phyloP scores from a whole-genome alignment of 257 asterid genomes.

The Oldenlandia corymbosa region DNA sequence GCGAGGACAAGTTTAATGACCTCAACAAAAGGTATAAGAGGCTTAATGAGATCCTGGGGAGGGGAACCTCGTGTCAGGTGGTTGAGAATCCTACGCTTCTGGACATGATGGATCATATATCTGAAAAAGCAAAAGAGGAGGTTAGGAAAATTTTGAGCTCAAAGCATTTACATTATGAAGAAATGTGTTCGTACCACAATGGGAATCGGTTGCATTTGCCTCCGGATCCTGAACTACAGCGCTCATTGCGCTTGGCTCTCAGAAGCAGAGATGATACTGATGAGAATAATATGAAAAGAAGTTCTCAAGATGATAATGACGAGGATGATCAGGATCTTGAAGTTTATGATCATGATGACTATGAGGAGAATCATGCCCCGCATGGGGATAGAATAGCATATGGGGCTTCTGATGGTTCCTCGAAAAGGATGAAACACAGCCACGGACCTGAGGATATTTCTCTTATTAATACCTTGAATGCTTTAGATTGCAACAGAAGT shows the following conservation, averaged over 20 bases:
- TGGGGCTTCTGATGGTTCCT: slow-evolving; percentile 19
- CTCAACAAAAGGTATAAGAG: slow-evolving; percentile 84
- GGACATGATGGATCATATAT: slow-evolving; percentile 58
- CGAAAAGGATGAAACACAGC: slow-evolving; percentile 26
- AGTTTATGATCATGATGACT: slow-evolving; percentile 40
- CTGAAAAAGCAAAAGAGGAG: slow-evolving; percentile 70
- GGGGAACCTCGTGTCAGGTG: slow-evolving; percentile 83
- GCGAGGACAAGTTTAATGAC: slow-evolving; percentile 90
- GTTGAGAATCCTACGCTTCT: slow-evolving; percentile 71
- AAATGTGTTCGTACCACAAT: slow-evolving; percentile 87
- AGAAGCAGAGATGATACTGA: slow-evolving; percentile 55
- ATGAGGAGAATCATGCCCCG: slow-evolving; percentile 33
- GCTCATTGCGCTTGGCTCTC: slow-evolving; percentile 57
- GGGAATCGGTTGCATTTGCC: slow-evolving; percentile 73
- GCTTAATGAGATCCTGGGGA: slow-evolving; percentile 77
- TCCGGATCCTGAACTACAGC: slow-evolving; percentile 66
- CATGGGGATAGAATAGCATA: slow-evolving; percentile 23
- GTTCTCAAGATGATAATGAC: slow-evolving; percentile 43
- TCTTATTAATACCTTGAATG: slow-evolving; percentile 17
- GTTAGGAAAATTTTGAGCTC: slow-evolving; percentile 71
- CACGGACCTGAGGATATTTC: slow-evolving; percentile 20
- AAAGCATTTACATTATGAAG: slow-evolving; percentile 84
- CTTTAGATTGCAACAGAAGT: slow-evolving; percentile 25
- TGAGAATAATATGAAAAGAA: slow-evolving; percentile 30
- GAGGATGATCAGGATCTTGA: slow-evolving; percentile 52